These are phyloP conservation scores for Fusarium sp. DNA, from an alignment of 2,329 filamentous ascomycete genomes.

Conservation along the genomic window DNA sequence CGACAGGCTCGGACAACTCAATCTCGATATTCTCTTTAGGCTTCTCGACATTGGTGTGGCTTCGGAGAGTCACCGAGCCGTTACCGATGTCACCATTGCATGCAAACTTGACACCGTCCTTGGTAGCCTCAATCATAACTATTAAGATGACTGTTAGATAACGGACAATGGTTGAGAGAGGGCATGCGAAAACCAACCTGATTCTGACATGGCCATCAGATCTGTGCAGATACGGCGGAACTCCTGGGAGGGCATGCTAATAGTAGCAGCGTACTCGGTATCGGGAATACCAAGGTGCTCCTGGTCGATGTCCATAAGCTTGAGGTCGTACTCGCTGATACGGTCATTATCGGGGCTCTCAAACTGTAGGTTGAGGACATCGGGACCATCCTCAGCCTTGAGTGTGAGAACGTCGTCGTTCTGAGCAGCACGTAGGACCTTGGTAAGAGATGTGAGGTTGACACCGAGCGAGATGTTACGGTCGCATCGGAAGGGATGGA, in stretches of 20 bases:
- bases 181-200: constrained; percentile 71
- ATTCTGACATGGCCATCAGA: constrained; percentile 91
- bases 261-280: constrained; percentile 95
- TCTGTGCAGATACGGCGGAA: constrained; percentile 97
- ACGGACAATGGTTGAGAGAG: background rate
- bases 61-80: constrained; percentile 90
- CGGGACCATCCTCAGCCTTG: constrained; percentile 96
- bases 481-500: constrained; percentile 96
- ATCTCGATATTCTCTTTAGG: constrained; percentile 88
- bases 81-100: constrained; percentile 96
- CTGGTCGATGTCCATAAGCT: constrained; percentile 99
- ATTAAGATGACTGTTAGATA: constrained; percentile 8
- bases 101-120: constrained; percentile 96
- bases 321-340: constrained; percentile 98
- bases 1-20: constrained; percentile 89
- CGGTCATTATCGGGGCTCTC: constrained; percentile 90
- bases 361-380: constrained; percentile 95
- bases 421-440: constrained; percentile 94
- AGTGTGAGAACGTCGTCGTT: constrained; percentile 95
- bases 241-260: constrained; percentile 88
- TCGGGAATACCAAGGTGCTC: constrained; percentile 99
- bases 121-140: constrained; percentile 96
- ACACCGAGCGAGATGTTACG: constrained; percentile 98
- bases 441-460: constrained; percentile 96
- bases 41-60: constrained; percentile 91